A percentile compares a stretch with the other conserved stretches of the same genome.
Evolutionary conservation across 1,139 yeast species (phyloP).

Genomic region (Hyphopichia pseudoburtonii): DNA sequence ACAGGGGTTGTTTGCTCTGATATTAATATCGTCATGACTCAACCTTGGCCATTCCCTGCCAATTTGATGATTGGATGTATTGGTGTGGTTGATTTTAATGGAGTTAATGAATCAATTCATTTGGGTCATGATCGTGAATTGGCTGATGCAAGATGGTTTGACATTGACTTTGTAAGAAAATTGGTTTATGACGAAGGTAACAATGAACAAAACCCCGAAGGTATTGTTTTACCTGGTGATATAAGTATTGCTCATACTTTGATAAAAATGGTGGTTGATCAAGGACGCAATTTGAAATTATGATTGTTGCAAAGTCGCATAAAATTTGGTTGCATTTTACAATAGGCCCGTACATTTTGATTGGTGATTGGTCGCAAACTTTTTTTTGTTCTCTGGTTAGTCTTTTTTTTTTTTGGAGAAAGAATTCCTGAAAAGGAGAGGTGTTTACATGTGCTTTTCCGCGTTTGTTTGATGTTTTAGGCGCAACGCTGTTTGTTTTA

Average conservation of each 20-base stretch:
- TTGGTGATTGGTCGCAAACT: no score
- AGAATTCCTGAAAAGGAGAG: no score
- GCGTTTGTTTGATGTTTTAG: no score
- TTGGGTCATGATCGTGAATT: constrained; percentile 84
- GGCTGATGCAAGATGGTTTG: constrained; percentile 83
- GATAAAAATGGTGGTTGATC: constrained; percentile 48
- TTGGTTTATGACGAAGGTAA: constrained; percentile 39
- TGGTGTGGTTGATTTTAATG: constrained; percentile 68
- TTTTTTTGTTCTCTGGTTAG: no score
- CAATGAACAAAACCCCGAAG: constrained; percentile 35
- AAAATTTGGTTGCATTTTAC: no score
- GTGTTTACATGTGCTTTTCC: no score
- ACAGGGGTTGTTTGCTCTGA: constrained; percentile 73
- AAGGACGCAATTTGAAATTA: no score
- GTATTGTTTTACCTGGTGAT: constrained; percentile 39
- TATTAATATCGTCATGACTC: constrained; percentile 65
- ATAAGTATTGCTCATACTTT: constrained; percentile 43
- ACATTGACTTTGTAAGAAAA: constrained; percentile 49
- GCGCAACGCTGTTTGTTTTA: no score
- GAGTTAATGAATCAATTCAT: constrained; percentile 58
- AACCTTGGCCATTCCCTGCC: constrained; percentile 97
- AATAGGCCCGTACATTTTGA: no score
- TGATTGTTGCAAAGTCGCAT: no score
- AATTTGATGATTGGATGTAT: constrained; percentile 92
- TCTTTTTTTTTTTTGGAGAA: no score